Base-by-base conservation (phyloP, 2,329 filamentous ascomycete species). In the Phialocephala sp. region DNA sequence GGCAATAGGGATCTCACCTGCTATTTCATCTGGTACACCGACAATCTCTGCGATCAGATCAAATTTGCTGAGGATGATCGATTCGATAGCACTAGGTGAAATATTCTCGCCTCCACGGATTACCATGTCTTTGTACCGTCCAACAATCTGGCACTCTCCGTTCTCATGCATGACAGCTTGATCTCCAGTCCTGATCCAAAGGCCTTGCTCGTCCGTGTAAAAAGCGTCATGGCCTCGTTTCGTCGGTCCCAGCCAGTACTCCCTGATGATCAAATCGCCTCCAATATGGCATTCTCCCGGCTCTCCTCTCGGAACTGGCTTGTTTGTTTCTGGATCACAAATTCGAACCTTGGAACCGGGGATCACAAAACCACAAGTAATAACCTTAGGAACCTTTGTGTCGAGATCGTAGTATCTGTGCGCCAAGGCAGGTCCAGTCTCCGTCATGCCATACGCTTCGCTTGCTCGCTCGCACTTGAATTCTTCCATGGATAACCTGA, bases 81-180 rank as follows among this genome's bases (percentile, higher is more conserved):
- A 32, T 77, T 98, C 94, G 8, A 97, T 85, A 77, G 97, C 93
- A 8, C 96, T 83, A 0, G 94, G 94, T 76, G 97, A 91, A 63
- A 97, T 97, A 76, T 97, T 98, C 77, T 97, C 94, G 50, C 94
- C 94, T 47, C 91, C 94, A 39, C 92, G 88, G 76, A 97, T 97
- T 72, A 98, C 97, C 62, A 97, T 79, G 75, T 98, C 94, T 79
- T 97, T 97, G 76, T 97, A 94, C 18, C 93, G 85, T 2, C 93
- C 92, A 0, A 92, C 97, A 74, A 97, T 97, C 71, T 86, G 85
- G 2, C 97, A 85, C 75, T 93, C 97, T 2, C 94, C 94, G 43
- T 93, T 84, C 9, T 79, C 83, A 66, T 94, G 91, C 85, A 97
- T 95, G 60, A 82, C 80, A 1, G 92, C 94, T 81, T 97, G 93